Evolutionary conservation across 208 protist species (phyloP).

Genomic region (Wallacemonas sp.): DNA sequence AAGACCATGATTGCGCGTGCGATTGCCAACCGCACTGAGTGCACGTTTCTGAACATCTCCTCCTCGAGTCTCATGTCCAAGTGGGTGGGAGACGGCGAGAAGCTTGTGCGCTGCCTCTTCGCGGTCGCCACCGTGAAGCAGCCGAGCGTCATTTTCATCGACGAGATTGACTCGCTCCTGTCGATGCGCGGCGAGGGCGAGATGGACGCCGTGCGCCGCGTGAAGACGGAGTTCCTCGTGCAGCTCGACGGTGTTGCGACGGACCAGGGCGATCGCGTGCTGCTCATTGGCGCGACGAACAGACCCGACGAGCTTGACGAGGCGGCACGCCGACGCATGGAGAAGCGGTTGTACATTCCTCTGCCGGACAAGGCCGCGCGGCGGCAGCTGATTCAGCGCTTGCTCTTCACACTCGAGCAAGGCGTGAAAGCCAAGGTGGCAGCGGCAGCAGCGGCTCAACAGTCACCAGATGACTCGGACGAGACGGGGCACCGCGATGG

Average conservation of each 20-base stretch:
- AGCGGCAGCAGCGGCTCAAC: background rate
- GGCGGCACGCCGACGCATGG: conserved; percentile 83
- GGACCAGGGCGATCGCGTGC: conserved; percentile 69
- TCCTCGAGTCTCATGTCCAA: conserved; percentile 89
- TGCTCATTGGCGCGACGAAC: conserved; percentile 92
- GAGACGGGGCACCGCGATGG: no score
- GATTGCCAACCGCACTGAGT: conserved; percentile 73
- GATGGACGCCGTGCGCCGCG: conserved; percentile 87
- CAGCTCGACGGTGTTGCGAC: conserved; percentile 92
- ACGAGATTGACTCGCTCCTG: conserved; percentile 95
- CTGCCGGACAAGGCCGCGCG: conserved; percentile 73
- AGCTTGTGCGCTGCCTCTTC: conserved; percentile 91
- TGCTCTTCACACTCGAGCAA: conserved; percentile 53
- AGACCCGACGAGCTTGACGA: conserved; percentile 90
- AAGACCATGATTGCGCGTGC: conserved; percentile 94
- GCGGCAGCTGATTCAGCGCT: conserved; percentile 52
- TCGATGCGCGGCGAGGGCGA: conserved; percentile 79
- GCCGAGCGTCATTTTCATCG: conserved; percentile 93
- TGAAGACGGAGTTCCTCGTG: conserved; percentile 99
- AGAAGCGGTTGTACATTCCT: conserved; percentile 92
- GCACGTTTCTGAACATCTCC: conserved; percentile 91
- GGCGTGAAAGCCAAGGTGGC: background rate
- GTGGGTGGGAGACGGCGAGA: conserved; percentile 92
- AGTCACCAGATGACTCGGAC: background rate
- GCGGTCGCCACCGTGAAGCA: conserved; percentile 82